Percentiles rank a stretch among this genome's conserved stretches.
These are phyloP conservation scores for Acrodontium crateriforme DNA, from an alignment of 2,329 filamentous ascomycete species.

Conservation along the genomic window DNA sequence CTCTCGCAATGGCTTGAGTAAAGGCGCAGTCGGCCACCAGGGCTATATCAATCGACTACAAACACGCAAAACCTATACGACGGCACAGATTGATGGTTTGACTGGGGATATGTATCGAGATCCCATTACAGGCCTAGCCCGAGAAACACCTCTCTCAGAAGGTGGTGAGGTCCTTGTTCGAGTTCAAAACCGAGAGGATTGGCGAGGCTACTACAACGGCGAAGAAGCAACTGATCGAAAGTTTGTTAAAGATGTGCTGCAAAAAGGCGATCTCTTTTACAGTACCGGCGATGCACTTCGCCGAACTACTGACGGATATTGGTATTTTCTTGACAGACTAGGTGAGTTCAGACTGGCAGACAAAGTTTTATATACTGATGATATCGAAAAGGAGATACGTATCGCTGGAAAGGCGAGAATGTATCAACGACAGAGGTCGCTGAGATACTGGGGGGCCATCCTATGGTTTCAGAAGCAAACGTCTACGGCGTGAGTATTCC, in stretches of 20 bases:
- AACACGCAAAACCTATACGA: constrained; percentile 44
- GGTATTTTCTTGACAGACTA: constrained; percentile 33
- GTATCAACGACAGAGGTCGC: constrained; percentile 33
- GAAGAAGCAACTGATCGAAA: constrained; percentile 48
- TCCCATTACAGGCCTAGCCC: constrained; percentile 52
- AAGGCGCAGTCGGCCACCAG: constrained; percentile 56
- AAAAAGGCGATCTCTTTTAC: constrained; percentile 32
- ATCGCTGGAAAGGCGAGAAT: constrained; percentile 36
- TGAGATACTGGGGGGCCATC: constrained; percentile 27
- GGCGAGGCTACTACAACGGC: constrained; percentile 58
- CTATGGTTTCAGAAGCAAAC: constrained; percentile 30
- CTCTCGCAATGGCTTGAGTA: constrained; percentile 46
- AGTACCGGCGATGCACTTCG: constrained; percentile 33
- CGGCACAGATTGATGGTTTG: constrained; percentile 55
- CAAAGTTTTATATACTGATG: background rate
- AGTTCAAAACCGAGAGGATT: constrained; percentile 42
- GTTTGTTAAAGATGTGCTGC: constrained; percentile 32
- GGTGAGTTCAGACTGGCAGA: background rate
- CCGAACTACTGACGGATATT: constrained; percentile 26
- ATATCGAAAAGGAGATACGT: constrained; percentile 26
- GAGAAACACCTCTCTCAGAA: constrained; percentile 46
- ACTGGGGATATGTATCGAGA: constrained; percentile 55
- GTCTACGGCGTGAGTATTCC: constrained; percentile 35
- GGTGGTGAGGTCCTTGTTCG: constrained; percentile 61
- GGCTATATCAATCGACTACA: constrained; percentile 44